Conservation (phyloP, 108 stramenopile genomes). For the Pseudonitzschia multistriata region DNA sequence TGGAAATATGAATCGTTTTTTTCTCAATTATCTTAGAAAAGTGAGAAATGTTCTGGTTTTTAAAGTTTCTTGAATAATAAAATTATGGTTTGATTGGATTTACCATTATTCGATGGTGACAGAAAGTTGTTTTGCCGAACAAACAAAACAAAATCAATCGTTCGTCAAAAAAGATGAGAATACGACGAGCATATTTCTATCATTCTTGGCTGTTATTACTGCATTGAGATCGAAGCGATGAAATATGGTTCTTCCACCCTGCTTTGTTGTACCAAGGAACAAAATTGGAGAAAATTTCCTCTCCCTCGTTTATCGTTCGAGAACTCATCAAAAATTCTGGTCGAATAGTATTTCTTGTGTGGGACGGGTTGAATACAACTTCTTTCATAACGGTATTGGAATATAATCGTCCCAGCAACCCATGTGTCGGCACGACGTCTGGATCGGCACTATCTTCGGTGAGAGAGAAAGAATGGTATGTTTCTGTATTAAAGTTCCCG, state of each 20-base stretch:
- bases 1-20: no score
- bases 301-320: conserved; percentile 3
- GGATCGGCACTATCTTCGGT: conserved; percentile 4
- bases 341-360: not conserved
- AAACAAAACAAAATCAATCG: no score
- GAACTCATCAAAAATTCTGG: conserved; percentile 11
- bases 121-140: no score
- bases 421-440: not conserved
- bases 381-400: not conserved
- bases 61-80: no score
- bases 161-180: no score
- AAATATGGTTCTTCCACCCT: conserved; percentile 3
- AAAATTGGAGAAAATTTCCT: conserved; percentile 1
- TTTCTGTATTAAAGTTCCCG: conserved; percentile 3
- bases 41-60: no score
- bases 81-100: no score
- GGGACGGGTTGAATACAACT: conserved; percentile 4
- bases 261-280: conserved; percentile 14
- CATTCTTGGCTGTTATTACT: not conserved
- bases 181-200: no score
- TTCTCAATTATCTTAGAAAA: no score
- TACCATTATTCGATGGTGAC: no score
- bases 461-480: not conserved
- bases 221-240: not conserved
- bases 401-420: conserved; percentile 1